Evolutionary conservation across 2,329 filamentous ascomycete genomes (phyloP), one percentile per base, ranked within the genome.

Genomic region (Pseudomassariella vexata): DNA sequence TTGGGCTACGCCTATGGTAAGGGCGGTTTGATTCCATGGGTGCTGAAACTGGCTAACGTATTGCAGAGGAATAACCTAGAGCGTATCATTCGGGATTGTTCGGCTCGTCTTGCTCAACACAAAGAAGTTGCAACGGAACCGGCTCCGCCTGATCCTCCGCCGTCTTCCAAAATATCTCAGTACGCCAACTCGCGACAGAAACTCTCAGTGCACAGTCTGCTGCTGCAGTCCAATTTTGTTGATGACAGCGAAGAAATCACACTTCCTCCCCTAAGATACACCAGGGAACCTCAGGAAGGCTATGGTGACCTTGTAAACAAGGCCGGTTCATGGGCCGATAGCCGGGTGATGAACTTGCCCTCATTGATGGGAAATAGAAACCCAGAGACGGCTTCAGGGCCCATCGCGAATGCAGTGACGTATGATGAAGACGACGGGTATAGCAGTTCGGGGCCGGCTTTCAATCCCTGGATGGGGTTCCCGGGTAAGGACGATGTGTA

Each of bases 151-250:
- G 37, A 31, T 26, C 30, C 34, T 17, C 44, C 37, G 19, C 36
- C 36, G 5, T 41, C 36, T 24, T 43, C 42, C 11, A 47, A 46
- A 26, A 35, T 53, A 20, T 54, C 52, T 5, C 47, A 46, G 8
- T 49, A 47, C 29, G 53, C 52, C 12, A 52, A 37, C 30, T 48
- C 49, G 14, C 49, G 48, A n/a, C 53, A 56, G 37, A 45, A 56
- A 3, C 53, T 63, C 1, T 59, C 56, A 0, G 59, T 63, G 9
- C 60, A 63, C 32, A 63, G 60, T 20, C 41, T 63, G 5, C 46
- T 63, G 6, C 42, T 59, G 3, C 59, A 62, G 16, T 57, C 59
- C 1, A 55, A 57, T 24, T 63, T 63, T 19, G 46, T 57, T 9
- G 59, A 63, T 35, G 56, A 63, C 32, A 61, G 58, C 20, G 47